Percentiles rank a stretch among this genome's conserved stretches.
phyloP scores from a whole-genome alignment of 1,284 basidiomycete genomes.

The Sporisorium scitamineum region DNA sequence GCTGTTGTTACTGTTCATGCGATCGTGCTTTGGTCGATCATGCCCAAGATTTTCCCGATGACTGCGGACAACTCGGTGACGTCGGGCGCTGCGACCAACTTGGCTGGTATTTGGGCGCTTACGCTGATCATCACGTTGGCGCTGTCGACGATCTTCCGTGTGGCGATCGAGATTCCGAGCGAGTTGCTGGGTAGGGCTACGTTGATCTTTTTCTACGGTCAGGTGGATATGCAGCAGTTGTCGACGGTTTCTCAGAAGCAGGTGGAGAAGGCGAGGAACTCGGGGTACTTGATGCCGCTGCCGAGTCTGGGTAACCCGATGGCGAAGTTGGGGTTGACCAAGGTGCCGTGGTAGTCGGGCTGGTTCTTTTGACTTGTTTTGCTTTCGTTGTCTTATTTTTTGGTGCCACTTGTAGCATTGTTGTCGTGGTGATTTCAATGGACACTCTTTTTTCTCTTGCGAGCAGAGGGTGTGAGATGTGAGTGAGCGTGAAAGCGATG shows the following conservation, averaged over 20 bases:
- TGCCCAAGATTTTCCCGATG: constrained; percentile 50
- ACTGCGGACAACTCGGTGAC: constrained; percentile 18
- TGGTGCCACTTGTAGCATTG: background rate
- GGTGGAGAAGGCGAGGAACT: constrained; percentile 33
- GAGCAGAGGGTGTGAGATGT: no score
- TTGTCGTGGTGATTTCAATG: background rate
- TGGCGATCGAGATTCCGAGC: constrained; percentile 39
- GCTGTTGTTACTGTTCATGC: constrained; percentile 39
- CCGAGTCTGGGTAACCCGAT: constrained; percentile 49
- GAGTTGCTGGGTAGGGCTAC: constrained; percentile 43
- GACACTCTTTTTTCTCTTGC: constrained; percentile 1
- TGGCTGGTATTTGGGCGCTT: constrained; percentile 47
- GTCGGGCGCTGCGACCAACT: constrained; percentile 25
- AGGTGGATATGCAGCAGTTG: constrained; percentile 42
- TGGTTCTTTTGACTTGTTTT: no score
- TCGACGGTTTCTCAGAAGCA: constrained; percentile 21
- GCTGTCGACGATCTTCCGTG: constrained; percentile 30
- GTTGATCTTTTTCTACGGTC: constrained; percentile 47
- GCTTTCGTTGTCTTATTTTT: background rate
- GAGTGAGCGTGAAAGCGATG: no score
- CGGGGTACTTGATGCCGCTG: constrained; percentile 35
- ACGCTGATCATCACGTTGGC: constrained; percentile 39
- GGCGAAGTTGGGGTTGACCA: constrained; percentile 47
- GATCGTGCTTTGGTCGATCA: constrained; percentile 43
- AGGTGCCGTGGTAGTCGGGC: constrained; percentile 29